Conservation (phyloP, 352 stramenopile species). For the Pythium rhizo-oryzae region DNA sequence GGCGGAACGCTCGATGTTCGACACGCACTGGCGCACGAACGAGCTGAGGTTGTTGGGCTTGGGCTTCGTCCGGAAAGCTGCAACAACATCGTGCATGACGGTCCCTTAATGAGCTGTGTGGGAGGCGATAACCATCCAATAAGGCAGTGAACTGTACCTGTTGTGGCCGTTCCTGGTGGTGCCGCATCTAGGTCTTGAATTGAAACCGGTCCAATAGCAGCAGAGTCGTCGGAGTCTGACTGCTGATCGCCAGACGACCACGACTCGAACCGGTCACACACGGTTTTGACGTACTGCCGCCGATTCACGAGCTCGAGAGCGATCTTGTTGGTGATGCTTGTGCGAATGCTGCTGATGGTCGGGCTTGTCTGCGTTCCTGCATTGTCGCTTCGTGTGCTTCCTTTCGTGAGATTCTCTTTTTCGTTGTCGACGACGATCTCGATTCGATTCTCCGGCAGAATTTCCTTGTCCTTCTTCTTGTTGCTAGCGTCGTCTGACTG, state of each 20-base stretch:
- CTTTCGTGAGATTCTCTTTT: neutral
- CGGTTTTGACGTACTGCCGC: slow-evolving; percentile 26
- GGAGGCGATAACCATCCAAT: neutral
- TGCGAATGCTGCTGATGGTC: slow-evolving; percentile 2
- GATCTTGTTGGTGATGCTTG: slow-evolving; percentile 11
- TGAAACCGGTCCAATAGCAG: neutral
- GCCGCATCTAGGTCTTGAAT: neutral
- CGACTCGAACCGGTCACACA: slow-evolving; percentile 30
- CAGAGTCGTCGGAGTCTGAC: neutral
- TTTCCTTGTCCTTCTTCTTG: slow-evolving; percentile 35
- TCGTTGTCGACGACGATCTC: slow-evolving; percentile 53
- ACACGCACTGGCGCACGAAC: slow-evolving; percentile 66
- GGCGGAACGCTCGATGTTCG: slow-evolving; percentile 52
- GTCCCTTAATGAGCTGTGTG: neutral
- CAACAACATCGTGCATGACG: no score
- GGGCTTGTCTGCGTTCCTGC: neutral
- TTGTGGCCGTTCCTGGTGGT: neutral
- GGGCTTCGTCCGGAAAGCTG: slow-evolving; percentile 18
- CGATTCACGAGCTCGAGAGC: slow-evolving; percentile 25
- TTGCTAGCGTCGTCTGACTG: slow-evolving; percentile 34
- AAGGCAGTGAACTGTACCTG: slow-evolving; percentile 3
- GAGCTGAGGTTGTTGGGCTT: slow-evolving; percentile 70
- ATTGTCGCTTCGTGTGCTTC: neutral
- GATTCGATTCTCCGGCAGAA: slow-evolving; percentile 31
- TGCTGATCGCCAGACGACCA: slow-evolving; percentile 8